Evolutionary conservation across 257 asterid species (phyloP), one percentile per base, ranked within the genome.

Genomic region (Eustoma russellianum): DNA sequence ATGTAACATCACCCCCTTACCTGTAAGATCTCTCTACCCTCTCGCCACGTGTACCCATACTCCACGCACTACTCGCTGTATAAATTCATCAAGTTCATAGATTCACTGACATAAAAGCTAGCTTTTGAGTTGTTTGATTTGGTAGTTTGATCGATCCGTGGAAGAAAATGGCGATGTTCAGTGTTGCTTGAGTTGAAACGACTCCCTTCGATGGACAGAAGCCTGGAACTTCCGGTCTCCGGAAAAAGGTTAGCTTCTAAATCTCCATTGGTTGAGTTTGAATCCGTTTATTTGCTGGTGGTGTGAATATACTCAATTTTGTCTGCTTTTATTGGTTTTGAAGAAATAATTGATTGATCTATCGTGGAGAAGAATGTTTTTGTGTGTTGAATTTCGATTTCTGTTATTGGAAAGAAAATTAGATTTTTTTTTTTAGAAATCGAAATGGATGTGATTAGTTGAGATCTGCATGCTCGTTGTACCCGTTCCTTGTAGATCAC

Each of bases 201-300:
- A 78, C 77, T 18, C 95, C 96, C 5, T 64, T 78, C 40, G 96
- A 91, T 16, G 98, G 98, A 19, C 96, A 91, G 77, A 86, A 86
- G 44, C 98, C 96, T 47, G 96, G 98, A 28, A 91, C 98, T 30
- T 91, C 98, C 55, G 96, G 96, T 55, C 88, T 87, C 38, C 70
- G 96, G 66, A 91, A 91, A 79, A 91, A 86, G 94, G 96, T 90
- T 55, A 50, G n/a, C 48, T 61, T 12, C 13, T 6, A 40, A 34
- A 40, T 18, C 7, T 44, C 16, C 13, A 8, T 5, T 18, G 5
- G 12, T 0, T 30, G 14, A 48, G 52, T 48, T 46, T 46, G 40
- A 6, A 24, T 28, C 3, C 10, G 2, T n/a, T n/a, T n/a, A n/a
- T n/a, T n/a, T n/a, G n/a, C n/a, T n/a, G n/a, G 0, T 9, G 15